Evolutionary conservation across 108 stramenopile genomes (phyloP).

Genomic region (Cylindrotheca fusiformis): DNA sequence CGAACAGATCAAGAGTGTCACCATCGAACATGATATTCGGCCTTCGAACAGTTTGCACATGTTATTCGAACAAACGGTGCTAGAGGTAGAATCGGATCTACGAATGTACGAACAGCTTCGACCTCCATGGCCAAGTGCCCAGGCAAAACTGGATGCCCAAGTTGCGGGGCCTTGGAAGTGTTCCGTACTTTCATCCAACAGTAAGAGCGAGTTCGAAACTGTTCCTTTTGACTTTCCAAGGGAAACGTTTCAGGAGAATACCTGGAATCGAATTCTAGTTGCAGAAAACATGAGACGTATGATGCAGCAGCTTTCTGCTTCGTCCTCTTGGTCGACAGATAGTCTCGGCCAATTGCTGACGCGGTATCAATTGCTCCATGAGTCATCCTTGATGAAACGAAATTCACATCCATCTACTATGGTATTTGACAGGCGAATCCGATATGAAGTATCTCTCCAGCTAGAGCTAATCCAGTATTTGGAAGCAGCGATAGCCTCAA

Average conservation of each 20-base stretch:
- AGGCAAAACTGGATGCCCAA: background rate
- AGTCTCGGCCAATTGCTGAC: background rate
- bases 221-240: background rate
- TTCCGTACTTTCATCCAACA: background rate
- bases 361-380: background rate
- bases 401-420: background rate
- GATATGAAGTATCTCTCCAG: slow-evolving; percentile 4
- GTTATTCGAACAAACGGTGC: background rate
- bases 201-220: background rate
- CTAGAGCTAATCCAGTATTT: slow-evolving; percentile 10
- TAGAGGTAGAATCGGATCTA: slow-evolving; percentile 3
- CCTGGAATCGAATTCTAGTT: slow-evolving; percentile 22
- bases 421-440: slow-evolving; percentile 20
- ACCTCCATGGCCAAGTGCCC: background rate
- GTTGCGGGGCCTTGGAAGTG: slow-evolving; percentile 8
- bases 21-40: background rate
- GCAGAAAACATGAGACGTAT: slow-evolving; percentile 13
- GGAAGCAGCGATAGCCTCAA: background rate
- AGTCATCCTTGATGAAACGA: background rate
- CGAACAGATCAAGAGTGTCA: background rate
- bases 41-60: background rate
- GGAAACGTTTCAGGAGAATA: slow-evolving; percentile 10
- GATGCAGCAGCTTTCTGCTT: background rate
- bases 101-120: background rate
- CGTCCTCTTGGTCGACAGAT: background rate